Base-by-base conservation (phyloP, 2,329 filamentous ascomycete species). In the Colletotrichum orchidophilum region DNA sequence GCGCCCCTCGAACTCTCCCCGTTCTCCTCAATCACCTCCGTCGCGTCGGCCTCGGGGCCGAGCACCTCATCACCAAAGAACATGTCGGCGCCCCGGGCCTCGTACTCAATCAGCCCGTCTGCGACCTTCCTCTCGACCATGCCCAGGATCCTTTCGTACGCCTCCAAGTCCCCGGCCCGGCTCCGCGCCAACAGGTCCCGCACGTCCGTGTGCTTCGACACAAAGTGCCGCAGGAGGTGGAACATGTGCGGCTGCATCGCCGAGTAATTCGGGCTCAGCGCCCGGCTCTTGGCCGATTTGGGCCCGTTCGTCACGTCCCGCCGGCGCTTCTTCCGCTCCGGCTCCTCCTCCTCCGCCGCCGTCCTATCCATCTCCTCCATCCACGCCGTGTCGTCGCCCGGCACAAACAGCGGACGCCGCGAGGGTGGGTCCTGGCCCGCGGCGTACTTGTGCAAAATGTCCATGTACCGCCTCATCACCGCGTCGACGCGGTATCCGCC, bases 161-260 rank as follows among this genome's bases (percentile, higher is more conserved):
- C 90, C 1, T 87, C 84, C 65, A 98, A 90, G 75, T 97, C 93
- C 42, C 93, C 93, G 13, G 89, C 86, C 24, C 87, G 84, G 18
- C 87, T 89, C 72, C 86, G 86, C 0, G 94, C 95, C 2, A 99
- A 87, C n/a, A 92, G 89, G 78, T 98, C 94, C 35, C 96, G 90
- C 35, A 98, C 91, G 75, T 96, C 88, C 27, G 94, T 95, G 81
- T 98, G 93, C 73, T 87, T 88, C 2, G 91, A 86, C 39, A 99
- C 91, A 27, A 98, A 88, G 35, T 96, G 91, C 18, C 96, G 90
- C 26, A 98, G 88, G 29, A 99, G 88, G 80, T 97, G 93, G 85
- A 99, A 99, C 53, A 98, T 88, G 81, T 99, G 96, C 0, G 94
- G 91, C 81, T 98, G 95, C 87, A 98, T 94, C 39, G 91, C 91